Base-by-base conservation (phyloP, 257 asterid species). In the Gentiana macrophylla region DNA sequence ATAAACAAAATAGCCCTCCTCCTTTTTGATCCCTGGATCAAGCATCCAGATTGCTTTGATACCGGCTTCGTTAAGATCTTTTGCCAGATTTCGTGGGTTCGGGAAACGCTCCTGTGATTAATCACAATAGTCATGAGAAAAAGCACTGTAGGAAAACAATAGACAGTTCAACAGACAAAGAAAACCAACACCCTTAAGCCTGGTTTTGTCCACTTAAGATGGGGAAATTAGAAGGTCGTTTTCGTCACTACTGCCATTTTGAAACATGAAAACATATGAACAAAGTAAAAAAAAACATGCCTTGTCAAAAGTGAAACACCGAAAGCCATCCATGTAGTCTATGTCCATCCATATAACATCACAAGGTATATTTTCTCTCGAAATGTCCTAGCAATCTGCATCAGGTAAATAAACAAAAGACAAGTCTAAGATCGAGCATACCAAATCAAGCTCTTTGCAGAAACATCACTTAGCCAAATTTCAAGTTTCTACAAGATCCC, bases 281-380 rank as follows among this genome's bases (percentile, higher is more conserved):
- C 44, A 38, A 38, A 41, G 11, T 5, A 41, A 41, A 41, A 41
- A 5, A 46, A 44, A 36, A 65, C 69, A 53, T 77, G 75, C 96
- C 96, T 87, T 55, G 70, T 83, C 84, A 60, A 91, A 91, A 55
- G 97, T 91, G 74, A 91, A 87, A 72, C 97, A 91, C 53, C 97
- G 95, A 62, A 91, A 91, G 71, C 86, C 93, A 60, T 91, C 87
- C 98, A 91, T 91, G 77, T 91, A 91, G 76, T 91, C 98, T 45
- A 91, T 91, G 79, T 91, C 98, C 94, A 91, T 91, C 98, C 98
- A 91, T 62, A 91, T 78, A 79, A 87, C 95, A 74, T 87, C 98
- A 79, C 97, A 91, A 65, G 98, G 98, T 70, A 91, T 87, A 50
- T 67, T 60, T 91, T 91, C 57, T 91, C 94, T 56, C 97, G 80